phyloP scores from a whole-genome alignment of 768 basidiomycete species.

The Suillus americanus region DNA sequence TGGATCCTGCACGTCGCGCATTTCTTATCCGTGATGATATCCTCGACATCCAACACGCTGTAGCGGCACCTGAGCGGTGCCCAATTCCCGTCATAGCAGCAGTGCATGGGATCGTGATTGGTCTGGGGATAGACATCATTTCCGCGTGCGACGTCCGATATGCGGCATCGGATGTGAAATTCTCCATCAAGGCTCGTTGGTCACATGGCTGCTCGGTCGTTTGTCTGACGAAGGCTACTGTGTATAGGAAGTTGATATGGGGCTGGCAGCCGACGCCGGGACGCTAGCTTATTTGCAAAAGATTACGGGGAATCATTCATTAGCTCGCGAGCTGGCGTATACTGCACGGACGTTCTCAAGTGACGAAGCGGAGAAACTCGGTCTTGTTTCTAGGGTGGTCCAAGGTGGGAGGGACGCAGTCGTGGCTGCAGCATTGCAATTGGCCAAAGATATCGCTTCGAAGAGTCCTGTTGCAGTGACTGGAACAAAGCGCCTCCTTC shows the following conservation, averaged over 20 bases:
- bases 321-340: constrained; percentile 73
- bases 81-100: constrained; percentile 84
- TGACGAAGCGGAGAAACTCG: constrained; percentile 63
- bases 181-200: constrained; percentile 68
- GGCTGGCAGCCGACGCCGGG: constrained; percentile 86
- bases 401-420: constrained; percentile 67
- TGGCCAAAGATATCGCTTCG: constrained; percentile 62
- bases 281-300: constrained; percentile 82
- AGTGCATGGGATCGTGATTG: constrained; percentile 70
- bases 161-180: constrained; percentile 58
- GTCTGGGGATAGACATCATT: constrained; percentile 74
- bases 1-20: constrained; percentile 55
- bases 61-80: constrained; percentile 65
- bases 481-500: constrained; percentile 75
- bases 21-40: constrained; percentile 49
- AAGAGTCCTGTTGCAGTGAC: constrained; percentile 82
- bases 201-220: neutral
- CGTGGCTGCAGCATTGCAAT: constrained; percentile 57
- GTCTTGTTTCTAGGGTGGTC: constrained; percentile 74
- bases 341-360: constrained; percentile 73
- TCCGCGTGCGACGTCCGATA: constrained; percentile 77
- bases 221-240: constrained; percentile 1
- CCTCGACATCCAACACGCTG: constrained; percentile 64
- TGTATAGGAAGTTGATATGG: constrained; percentile 78
- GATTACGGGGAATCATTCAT: constrained; percentile 70